Percentiles rank a stretch among this genome's conserved stretches.
Evolutionary conservation across 2,329 filamentous ascomycete species (phyloP).

Genomic region (Pseudocercospora crystallina): DNA sequence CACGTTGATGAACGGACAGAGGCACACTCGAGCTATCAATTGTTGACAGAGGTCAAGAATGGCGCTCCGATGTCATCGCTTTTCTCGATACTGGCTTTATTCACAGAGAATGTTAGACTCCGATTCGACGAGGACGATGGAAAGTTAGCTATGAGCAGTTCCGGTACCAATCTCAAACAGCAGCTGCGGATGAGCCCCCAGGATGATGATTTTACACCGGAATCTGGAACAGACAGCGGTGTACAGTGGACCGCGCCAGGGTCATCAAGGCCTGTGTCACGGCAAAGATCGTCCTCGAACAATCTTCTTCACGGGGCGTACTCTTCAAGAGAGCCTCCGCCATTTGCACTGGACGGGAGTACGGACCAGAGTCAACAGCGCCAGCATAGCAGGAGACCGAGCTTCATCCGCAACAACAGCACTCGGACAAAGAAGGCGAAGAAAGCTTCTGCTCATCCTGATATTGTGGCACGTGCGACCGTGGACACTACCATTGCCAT

Average conservation of each 20-base stretch:
- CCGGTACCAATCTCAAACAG: slow-evolving; percentile 24
- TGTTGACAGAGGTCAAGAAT: slow-evolving; percentile 95
- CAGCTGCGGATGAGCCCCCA: slow-evolving; percentile 24
- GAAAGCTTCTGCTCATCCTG: slow-evolving; percentile 81
- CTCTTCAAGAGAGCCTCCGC: slow-evolving; percentile 32
- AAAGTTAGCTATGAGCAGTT: slow-evolving; percentile 18
- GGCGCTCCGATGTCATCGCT: slow-evolving; percentile 97
- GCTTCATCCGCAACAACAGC: slow-evolving; percentile 23
- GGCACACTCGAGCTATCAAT: slow-evolving; percentile 81
- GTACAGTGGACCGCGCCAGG: slow-evolving; percentile 21
- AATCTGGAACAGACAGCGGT: slow-evolving; percentile 28
- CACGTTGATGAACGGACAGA: slow-evolving; percentile 63
- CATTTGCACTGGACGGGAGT: slow-evolving; percentile 28
- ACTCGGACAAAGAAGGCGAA: slow-evolving; percentile 27
- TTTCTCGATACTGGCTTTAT: slow-evolving; percentile 94
- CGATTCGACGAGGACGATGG: slow-evolving; percentile 68
- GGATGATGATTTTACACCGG: slow-evolving; percentile 25
- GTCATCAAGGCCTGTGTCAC: slow-evolving; percentile 26
- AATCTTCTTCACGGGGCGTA: slow-evolving; percentile 9
- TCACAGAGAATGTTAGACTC: slow-evolving; percentile 90
- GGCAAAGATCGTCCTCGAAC: slow-evolving; percentile 27
- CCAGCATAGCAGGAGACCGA: slow-evolving; percentile 27
- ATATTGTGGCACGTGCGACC: slow-evolving; percentile 93
- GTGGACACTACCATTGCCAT: slow-evolving; percentile 98
- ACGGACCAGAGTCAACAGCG: slow-evolving; percentile 27